These are phyloP conservation scores for Setomelanomma holmii DNA, from an alignment of 2,329 filamentous ascomycete genomes.

Conservation along the genomic window DNA sequence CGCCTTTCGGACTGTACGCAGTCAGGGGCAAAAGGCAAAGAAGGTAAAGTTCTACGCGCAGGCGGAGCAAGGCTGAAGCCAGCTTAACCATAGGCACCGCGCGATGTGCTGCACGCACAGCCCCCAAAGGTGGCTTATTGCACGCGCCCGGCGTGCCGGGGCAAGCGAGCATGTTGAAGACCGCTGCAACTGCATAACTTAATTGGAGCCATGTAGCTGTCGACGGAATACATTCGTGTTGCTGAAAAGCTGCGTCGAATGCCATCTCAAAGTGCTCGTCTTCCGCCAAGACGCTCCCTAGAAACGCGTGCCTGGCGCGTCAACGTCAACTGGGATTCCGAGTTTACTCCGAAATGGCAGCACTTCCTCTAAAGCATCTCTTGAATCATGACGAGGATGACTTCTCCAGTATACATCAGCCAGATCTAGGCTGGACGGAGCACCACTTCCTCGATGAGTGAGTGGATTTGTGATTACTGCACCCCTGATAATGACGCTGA, in stretches of 20 bases:
- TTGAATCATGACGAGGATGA: slow-evolving; percentile 26
- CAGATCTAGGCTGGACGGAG: slow-evolving; percentile 11
- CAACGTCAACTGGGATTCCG: neutral
- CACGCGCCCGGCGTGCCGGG: slow-evolving; percentile 4
- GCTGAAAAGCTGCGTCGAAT: neutral
- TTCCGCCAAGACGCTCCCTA: slow-evolving; percentile 16
- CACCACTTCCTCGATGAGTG: slow-evolving; percentile 17
- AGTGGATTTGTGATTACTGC: neutral
- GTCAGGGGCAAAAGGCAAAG: neutral
- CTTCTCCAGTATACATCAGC: slow-evolving; percentile 3
- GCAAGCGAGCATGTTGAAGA: neutral
- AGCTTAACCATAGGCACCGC: neutral
- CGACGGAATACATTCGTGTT: too few species aligned
- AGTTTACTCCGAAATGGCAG: slow-evolving; percentile 12
- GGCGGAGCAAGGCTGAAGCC: slow-evolving; percentile 21
- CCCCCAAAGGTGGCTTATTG: neutral
- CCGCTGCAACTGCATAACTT: neutral
- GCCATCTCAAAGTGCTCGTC: neutral
- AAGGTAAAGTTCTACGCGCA: neutral
- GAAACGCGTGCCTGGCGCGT: neutral
- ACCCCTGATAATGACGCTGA: too few species aligned
- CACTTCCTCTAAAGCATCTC: slow-evolving; percentile 25
- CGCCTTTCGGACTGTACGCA: too few species aligned
- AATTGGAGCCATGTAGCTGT: too few species aligned
- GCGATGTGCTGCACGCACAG: slow-evolving; percentile 7